A percentile compares a stretch with the other conserved stretches of the same genome.
phyloP scores from a whole-genome alignment of 1,284 basidiomycete genomes.

The Cryptococcus hybrid region DNA sequence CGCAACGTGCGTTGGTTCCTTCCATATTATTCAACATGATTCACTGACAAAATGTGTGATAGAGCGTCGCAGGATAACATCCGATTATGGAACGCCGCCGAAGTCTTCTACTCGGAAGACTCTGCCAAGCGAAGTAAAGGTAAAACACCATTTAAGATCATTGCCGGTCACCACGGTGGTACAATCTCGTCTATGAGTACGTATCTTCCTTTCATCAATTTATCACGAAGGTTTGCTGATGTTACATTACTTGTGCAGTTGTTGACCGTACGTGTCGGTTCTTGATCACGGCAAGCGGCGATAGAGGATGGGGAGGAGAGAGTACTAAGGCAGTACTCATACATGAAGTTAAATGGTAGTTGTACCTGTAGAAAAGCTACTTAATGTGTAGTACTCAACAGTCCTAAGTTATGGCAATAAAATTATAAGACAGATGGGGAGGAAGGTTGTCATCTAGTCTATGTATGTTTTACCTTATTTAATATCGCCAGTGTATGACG shows the following conservation, averaged over 20 bases:
- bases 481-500: too few species aligned
- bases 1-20: slow-evolving; percentile 64
- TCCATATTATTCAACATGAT: neutral
- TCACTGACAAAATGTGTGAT: slow-evolving; percentile 9
- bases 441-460: too few species aligned
- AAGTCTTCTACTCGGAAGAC: slow-evolving; percentile 65
- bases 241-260: slow-evolving; percentile 55
- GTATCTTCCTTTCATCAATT: slow-evolving; percentile 30
- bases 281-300: slow-evolving; percentile 87
- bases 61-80: slow-evolving; percentile 93
- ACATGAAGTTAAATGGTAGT: slow-evolving; percentile 70
- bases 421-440: too few species aligned
- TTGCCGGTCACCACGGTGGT: slow-evolving; percentile 94
- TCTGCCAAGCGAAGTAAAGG: slow-evolving; percentile 55
- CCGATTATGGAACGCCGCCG: slow-evolving; percentile 86
- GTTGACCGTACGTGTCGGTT: slow-evolving; percentile 82
- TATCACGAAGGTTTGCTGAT: neutral
- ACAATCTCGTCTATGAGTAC: slow-evolving; percentile 84
- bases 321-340: slow-evolving; percentile 84
- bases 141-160: slow-evolving; percentile 82
- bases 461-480: too few species aligned
- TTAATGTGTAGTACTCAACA: too few species aligned
- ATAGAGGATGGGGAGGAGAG: slow-evolving; percentile 91
- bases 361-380: neutral
- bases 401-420: too few species aligned